Conservation (phyloP, 306 rosid genomes). For the Prosopis cineraria region DNA sequence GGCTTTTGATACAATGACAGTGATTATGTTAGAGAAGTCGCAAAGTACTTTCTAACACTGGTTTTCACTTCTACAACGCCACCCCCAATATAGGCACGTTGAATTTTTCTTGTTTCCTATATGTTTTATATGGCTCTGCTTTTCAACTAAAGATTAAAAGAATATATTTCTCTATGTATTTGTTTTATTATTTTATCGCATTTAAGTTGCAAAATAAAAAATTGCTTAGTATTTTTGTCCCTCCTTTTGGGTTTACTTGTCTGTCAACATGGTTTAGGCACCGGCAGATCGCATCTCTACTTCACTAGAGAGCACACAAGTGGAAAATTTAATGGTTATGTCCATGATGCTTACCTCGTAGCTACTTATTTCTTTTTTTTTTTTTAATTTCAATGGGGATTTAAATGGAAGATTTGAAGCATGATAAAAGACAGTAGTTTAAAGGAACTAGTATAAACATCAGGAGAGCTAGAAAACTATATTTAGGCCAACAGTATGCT, state of each 20-base stretch:
- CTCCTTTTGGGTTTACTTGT: background rate
- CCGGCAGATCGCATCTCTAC: constrained; percentile 77
- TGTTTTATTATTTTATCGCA: background rate
- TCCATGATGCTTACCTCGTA: constrained; percentile 87
- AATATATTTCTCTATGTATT: background rate
- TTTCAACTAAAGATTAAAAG: background rate
- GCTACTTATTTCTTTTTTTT: constrained; percentile 49
- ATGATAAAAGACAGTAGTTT: too few species aligned
- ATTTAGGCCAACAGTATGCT: too few species aligned
- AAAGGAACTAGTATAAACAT: too few species aligned
- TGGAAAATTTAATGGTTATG: constrained; percentile 84
- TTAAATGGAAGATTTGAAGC: too few species aligned
- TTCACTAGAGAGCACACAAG: constrained; percentile 92
- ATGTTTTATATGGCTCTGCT: background rate
- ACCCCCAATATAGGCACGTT: background rate
- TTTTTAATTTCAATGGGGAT: too few species aligned
- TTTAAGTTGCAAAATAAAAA: background rate
- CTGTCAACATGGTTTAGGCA: constrained; percentile 46
- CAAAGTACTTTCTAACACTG: background rate
- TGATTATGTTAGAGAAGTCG: background rate
- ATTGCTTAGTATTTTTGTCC: background rate
- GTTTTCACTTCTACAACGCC: background rate
- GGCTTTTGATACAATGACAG: background rate
- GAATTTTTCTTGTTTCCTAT: background rate
- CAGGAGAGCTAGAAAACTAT: too few species aligned